phyloP scores from a whole-genome alignment of 1,284 basidiomycete genomes.

The Boletus subluridellus region DNA sequence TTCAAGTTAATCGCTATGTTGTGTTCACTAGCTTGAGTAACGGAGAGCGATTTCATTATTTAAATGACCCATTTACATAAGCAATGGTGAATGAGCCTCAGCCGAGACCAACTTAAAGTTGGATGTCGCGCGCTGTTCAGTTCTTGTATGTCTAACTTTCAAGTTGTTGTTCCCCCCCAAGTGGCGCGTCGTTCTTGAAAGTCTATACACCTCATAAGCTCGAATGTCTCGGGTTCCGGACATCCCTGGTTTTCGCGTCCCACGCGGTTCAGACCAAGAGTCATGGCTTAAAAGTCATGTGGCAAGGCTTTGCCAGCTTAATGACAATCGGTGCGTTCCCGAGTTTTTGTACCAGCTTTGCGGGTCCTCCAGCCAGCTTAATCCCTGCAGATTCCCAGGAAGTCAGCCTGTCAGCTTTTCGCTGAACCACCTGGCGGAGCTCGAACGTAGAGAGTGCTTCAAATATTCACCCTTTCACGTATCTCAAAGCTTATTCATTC shows the following conservation, averaged over 20 bases:
- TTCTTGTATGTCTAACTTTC: slow-evolving; percentile 5
- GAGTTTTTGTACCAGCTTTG: neutral
- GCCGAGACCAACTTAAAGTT: neutral
- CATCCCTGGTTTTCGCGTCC: slow-evolving; percentile 58
- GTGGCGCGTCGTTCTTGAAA: slow-evolving; percentile 10
- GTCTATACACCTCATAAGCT: neutral
- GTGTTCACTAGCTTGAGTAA: neutral
- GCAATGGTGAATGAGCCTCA: slow-evolving; percentile 1
- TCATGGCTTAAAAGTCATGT: slow-evolving; percentile 62
- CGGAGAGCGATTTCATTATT: neutral
- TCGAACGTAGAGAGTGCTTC: slow-evolving; percentile 81
- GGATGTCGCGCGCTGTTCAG: neutral
- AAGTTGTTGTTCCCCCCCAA: neutral
- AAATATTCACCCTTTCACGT: neutral
- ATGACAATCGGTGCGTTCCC: slow-evolving; percentile 50
- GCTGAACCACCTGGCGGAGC: slow-evolving; percentile 60
- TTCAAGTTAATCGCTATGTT: slow-evolving; percentile 21
- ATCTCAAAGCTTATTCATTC: slow-evolving; percentile 12
- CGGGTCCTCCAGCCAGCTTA: slow-evolving; percentile 5
- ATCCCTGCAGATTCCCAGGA: slow-evolving; percentile 73
- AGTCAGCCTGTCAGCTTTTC: slow-evolving; percentile 91
- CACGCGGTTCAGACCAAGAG: slow-evolving; percentile 55
- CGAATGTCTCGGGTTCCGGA: slow-evolving; percentile 56
- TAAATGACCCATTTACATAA: slow-evolving; percentile 26
- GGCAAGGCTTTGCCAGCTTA: slow-evolving; percentile 61